These are phyloP conservation scores for Hanseniaspora vineae DNA, from an alignment of 805 yeast species.

Conservation along the genomic window DNA sequence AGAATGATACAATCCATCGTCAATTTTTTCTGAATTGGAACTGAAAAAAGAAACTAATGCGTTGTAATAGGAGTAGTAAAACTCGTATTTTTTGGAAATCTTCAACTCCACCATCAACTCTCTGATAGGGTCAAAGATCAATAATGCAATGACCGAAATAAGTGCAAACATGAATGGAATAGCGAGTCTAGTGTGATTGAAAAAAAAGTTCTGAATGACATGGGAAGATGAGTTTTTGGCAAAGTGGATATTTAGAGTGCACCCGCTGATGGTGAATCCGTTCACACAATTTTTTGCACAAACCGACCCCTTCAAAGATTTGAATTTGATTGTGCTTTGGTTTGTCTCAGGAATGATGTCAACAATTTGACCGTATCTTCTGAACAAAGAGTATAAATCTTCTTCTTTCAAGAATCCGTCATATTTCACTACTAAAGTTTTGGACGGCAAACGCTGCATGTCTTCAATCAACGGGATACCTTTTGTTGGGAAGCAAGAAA, in stretches of 20 bases:
- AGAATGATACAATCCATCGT: conserved; percentile 51
- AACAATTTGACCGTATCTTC: conserved; percentile 75
- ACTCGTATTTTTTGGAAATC: conserved; percentile 45
- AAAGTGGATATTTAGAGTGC: conserved; percentile 65
- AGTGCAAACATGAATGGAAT: conserved; percentile 71
- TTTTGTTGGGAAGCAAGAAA: conserved; percentile 57
- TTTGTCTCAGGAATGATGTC: conserved; percentile 50
- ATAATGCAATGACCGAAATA: conserved; percentile 67
- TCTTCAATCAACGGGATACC: conserved; percentile 98
- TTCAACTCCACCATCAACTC: conserved; percentile 64
- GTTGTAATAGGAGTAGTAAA: conserved; percentile 28
- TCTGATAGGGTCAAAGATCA: conserved; percentile 88
- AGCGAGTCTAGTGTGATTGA: conserved; percentile 70
- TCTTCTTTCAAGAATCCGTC: conserved; percentile 77
- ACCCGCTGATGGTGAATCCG: conserved; percentile 52
- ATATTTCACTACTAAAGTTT: conserved; percentile 48
- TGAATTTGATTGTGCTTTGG: conserved; percentile 43
- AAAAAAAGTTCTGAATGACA: conserved; percentile 41
- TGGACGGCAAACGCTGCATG: conserved; percentile 61
- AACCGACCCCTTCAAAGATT: conserved; percentile 52
- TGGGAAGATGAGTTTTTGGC: conserved; percentile 42
- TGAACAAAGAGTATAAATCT: conserved; percentile 61
- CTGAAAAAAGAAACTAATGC: conserved; percentile 27
- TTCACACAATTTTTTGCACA: conserved; percentile 86
- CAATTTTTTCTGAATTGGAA: conserved; percentile 13